These are phyloP conservation scores for Salix dunnii DNA, from an alignment of 345 rosid species.

Conservation along the genomic window DNA sequence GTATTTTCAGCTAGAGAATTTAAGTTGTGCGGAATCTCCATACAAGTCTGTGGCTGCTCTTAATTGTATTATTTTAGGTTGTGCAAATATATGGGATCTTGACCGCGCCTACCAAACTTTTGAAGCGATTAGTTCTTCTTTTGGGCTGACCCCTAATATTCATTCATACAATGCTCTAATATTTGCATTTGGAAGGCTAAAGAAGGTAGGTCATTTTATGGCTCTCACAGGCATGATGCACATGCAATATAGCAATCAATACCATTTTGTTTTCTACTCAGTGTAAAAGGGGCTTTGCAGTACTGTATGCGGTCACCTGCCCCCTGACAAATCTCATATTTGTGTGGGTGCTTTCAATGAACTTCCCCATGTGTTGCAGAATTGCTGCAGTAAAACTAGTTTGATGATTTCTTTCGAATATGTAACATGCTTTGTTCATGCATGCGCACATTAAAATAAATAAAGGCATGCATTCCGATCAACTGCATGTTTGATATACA, in stretches of 20 bases:
- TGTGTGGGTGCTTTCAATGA: no score
- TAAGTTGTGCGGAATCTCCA: slow-evolving; percentile 65
- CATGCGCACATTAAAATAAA: no score
- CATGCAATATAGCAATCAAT: no score
- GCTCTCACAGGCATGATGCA: slow-evolving; percentile 3
- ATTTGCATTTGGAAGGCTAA: slow-evolving; percentile 79
- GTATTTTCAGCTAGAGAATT: slow-evolving; percentile 78
- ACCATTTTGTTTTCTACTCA: not conserved
- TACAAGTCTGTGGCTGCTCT: slow-evolving; percentile 91
- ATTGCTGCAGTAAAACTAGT: no score
- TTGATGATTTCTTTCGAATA: no score
- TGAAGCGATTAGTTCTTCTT: slow-evolving; percentile 70
- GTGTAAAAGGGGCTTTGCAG: not conserved
- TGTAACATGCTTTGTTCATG: no score
- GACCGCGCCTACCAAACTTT: slow-evolving; percentile 97
- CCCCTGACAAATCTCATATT: no score
- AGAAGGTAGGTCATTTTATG: slow-evolving; percentile 54
- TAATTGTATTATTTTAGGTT: slow-evolving; percentile 86
- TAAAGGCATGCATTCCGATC: no score
- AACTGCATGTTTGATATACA: slow-evolving; percentile 9
- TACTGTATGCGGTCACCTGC: no score
- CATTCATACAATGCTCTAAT: slow-evolving; percentile 83
- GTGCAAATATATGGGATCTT: slow-evolving; percentile 92
- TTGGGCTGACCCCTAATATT: slow-evolving; percentile 73
- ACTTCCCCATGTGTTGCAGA: no score